Conservation (phyloP, 768 basidiomycete genomes). For the Phanerochaete carnosa region DNA sequence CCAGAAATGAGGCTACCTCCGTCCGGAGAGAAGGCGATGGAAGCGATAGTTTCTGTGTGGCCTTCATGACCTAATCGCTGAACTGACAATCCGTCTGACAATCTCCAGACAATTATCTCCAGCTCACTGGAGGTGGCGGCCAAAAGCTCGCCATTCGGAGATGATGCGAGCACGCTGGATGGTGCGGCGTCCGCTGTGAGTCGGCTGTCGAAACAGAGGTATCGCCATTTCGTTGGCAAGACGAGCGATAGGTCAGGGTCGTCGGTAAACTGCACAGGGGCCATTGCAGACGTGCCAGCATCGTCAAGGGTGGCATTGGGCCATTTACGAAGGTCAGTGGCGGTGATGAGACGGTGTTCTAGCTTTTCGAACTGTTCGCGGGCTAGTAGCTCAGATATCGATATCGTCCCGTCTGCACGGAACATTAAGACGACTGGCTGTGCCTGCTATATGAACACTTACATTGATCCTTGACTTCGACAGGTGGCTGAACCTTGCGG, state of each 20-base stretch:
- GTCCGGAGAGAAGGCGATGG: constrained; percentile 26
- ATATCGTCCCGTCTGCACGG: background rate
- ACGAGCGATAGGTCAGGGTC: background rate
- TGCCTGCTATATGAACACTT: background rate
- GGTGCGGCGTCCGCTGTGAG: constrained; percentile 1
- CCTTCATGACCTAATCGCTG: constrained; percentile 1
- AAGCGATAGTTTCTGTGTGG: constrained; percentile 13
- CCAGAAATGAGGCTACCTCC: constrained; percentile 19
- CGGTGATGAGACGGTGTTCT: background rate
- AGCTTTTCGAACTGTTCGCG: background rate
- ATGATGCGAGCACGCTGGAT: constrained; percentile 11
- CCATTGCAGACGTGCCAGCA: background rate
- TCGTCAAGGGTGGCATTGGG: background rate
- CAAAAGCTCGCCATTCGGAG: constrained; percentile 22
- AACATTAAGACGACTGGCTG: background rate
- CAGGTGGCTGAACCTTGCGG: background rate
- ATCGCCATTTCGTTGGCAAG: constrained; percentile 2
- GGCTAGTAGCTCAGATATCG: background rate
- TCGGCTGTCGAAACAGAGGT: background rate
- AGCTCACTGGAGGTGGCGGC: constrained; percentile 23
- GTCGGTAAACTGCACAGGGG: background rate
- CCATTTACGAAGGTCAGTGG: background rate
- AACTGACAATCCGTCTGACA: constrained; percentile 6
- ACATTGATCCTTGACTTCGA: background rate
- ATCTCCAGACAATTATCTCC: constrained; percentile 26